Conservation (phyloP, 208 protist genomes). For the Borovskyia barvae region DNA sequence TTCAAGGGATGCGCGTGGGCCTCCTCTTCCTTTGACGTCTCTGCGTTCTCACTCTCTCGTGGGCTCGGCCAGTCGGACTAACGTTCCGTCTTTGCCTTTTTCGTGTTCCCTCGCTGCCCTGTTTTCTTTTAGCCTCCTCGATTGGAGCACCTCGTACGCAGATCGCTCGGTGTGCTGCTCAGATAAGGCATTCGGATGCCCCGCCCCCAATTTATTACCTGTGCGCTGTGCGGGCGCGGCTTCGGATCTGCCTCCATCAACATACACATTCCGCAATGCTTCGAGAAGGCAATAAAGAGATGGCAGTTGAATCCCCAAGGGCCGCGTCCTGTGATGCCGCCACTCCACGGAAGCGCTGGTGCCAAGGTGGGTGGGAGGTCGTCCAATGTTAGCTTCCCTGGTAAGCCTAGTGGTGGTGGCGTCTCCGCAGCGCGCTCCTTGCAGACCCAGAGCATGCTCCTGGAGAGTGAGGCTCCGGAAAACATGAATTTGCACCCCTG, state of each 20-base stretch:
- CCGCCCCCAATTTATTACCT: conserved; percentile 75
- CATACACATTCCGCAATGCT: conserved; percentile 90
- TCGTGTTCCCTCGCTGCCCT: no score
- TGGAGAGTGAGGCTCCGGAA: not conserved
- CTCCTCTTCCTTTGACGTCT: no score
- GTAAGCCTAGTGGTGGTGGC: conserved; percentile 43
- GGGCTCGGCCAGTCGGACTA: no score
- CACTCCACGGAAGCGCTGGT: conserved; percentile 7
- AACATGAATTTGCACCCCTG: conserved; percentile 85
- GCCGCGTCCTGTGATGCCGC: conserved; percentile 78
- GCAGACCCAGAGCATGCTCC: conserved; percentile 17
- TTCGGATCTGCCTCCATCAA: conserved; percentile 82
- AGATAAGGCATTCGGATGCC: conserved; percentile 45
- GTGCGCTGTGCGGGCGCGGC: conserved; percentile 71
- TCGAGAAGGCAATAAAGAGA: conserved; percentile 83
- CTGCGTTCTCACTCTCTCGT: no score
- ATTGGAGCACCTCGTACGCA: no score
- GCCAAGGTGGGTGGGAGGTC: conserved; percentile 3
- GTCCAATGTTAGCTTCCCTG: not conserved
- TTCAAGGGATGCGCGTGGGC: no score
- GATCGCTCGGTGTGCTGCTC: no score
- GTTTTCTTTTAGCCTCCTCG: no score
- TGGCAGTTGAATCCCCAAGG: conserved; percentile 76
- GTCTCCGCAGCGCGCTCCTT: conserved; percentile 45
- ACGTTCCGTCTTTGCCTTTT: no score